Evolutionary conservation across 768 basidiomycete genomes (phyloP), one percentile per base, ranked within the genome.

Genomic region (Melanogaster broomeanus): DNA sequence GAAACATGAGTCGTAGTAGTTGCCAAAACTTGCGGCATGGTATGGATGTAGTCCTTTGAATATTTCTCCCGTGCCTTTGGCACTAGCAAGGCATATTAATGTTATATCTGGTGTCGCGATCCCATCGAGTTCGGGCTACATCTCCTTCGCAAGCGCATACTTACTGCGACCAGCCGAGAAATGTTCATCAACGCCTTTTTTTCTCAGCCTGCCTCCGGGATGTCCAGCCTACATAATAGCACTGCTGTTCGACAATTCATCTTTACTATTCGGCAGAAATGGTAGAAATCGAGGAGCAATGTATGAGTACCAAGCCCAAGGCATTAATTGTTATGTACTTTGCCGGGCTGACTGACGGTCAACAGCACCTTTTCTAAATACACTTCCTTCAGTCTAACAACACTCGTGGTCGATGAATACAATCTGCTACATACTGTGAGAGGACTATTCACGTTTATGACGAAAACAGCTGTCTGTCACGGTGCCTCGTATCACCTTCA

Each of bases 1-100:
- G 96, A 15, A 99, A 99, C 62, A 83, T 95, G 1, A 98, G n/a
- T n/a, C n/a, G n/a, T 99, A 50, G 93, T 93, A 4, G 98, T 99
- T 69, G 97, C 97, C 3, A 83, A 88, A 66, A 97, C 94, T 3
- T 99, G 97, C 72, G 90, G 66, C 74, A 90, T 69, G 96, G 96
- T 97, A 61, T 52, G 86, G 69, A 1, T 11, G 19, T 19, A n/a
- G 98, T 47, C 95, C 97, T 0, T 74, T 99, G 49, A 96, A 99
- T 63, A 87, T 80, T 24, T 92, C 91, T 10, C 83, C 89, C 0
- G 79, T 79, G 1, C 82, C 94, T 18, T 78, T 99, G 4, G 87
- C 88, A 2, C 83, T 98, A 13, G 97, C n/a, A n/a, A 79, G 88
- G 47, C 94, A 98, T 68, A 98, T 98, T 60, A 97, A 97, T 0